Conservation (phyloP, 164 flowering plant genomes). For the Taxillus chinensis region DNA sequence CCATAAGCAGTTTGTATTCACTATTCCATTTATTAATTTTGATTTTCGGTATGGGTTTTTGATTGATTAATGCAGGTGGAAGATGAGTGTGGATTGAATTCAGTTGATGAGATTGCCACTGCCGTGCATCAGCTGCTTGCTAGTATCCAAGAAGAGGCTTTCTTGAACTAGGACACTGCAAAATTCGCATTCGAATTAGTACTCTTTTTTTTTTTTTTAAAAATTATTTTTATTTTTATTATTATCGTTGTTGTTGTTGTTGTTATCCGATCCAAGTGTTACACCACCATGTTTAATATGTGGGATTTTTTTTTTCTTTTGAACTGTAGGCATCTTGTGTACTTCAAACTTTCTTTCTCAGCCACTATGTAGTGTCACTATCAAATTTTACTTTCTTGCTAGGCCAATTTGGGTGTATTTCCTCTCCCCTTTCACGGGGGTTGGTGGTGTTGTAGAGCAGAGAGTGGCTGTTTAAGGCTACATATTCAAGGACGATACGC, state of each 20-base stretch:
- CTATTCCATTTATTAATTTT: neutral
- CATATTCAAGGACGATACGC: too few species aligned
- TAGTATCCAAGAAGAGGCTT: neutral
- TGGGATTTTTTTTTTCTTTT: neutral
- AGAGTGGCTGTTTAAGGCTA: too few species aligned
- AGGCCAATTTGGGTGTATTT: too few species aligned
- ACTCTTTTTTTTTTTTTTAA: too few species aligned
- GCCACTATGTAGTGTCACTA: too few species aligned
- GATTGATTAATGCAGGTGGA: conserved; percentile 1
- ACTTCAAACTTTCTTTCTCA: neutral
- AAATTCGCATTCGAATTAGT: neutral
- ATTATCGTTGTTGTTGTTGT: neutral
- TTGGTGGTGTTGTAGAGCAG: too few species aligned
- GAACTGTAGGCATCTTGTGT: neutral
- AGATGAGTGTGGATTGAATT: neutral
- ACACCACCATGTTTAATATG: neutral
- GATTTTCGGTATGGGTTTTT: neutral
- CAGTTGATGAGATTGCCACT: conserved; percentile 5
- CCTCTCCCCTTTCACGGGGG: too few species aligned
- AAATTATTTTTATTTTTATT: neutral
- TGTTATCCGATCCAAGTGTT: neutral
- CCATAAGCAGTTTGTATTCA: too few species aligned
- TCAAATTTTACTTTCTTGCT: too few species aligned
- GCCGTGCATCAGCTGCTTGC: conserved; percentile 4
- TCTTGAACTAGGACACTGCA: neutral